Base-by-base conservation (phyloP, 805 yeast genomes). In the Lachancea waltii region DNA sequence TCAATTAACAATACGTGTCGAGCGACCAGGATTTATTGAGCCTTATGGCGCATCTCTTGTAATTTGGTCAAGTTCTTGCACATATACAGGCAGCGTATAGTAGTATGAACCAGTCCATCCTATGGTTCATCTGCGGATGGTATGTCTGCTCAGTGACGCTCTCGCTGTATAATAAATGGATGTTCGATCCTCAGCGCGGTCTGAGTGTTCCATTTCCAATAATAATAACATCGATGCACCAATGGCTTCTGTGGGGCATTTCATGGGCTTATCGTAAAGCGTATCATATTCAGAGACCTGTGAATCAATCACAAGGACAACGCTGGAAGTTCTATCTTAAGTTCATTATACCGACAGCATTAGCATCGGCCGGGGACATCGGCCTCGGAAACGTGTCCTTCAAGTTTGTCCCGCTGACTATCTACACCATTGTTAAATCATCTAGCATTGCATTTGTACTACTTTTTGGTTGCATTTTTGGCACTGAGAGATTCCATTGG, bases 361-460 rank as follows among this genome's bases (percentile, higher is more conserved):
- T 85, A 10, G 92, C 96, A 0, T 76, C 89, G 2, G 86, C 95
- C 2, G 90, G 95, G 13, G 99, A 92, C 61, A 87, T 92, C 47
- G 97, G 98, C 1, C 69, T 87, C 46, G 90, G 95, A 21, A 92
- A 92, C 60, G 77, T 81, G 23, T 81, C 95, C 19, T 75, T 89
- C 51, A 69, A 81, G 46, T 79, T 75, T 54, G 82, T 92, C 33
- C 75, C 95, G 1, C 68, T 92, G 46, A 77, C 89, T 13, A 73
- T 89, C 32, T 92, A 89, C 60, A 90, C 97, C 7, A 87, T 90
- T 86, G 77, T 92, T 42, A 92, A 92, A 57, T 83, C 97, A 1
- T 79, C 92, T 5, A 76, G 90, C 11, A 72, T 92, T 35, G 81
- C 89, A 21, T 92, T 92, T 68, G 98, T 92, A 23, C 65, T 92